Base-by-base conservation (phyloP, 192 early-diverging fungal species). In the Phycomyces blakesleeanus region DNA sequence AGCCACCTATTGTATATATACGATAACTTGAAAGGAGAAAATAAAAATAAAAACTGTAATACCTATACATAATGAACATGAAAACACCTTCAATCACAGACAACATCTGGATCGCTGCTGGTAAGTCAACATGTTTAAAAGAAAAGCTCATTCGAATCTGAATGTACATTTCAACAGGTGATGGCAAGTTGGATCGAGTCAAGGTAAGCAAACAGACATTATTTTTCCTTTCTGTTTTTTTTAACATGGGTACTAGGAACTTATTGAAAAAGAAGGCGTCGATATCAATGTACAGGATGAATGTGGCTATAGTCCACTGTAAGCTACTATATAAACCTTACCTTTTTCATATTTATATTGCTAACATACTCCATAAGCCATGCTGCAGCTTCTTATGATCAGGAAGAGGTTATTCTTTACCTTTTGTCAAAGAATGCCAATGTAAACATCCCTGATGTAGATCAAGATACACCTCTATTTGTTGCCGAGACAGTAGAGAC, bases 381-480 rank as follows among this genome's bases (percentile, higher is more conserved):
- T 73, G 92, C 92, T 5, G 92, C 93, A 10, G 76, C 82, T 3
- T 90, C 92, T 21, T 94, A 91, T 70, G 83, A 74, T 51, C 88
- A 89, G 62, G 44, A 76, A 9, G 78, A 86, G 9, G 61, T 93
- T 18, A 69, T 93, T n/a, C 56, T 81, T 51, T 88, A 86, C 41
- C 69, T 95, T 25, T 64, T 92, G 7, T 69, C 67, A 6, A 75
- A 82, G 2, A 80, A 84, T 16, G 88, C 81, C 52, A 69, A 93
- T 51, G 76, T 89, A 27, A 86, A 91, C 67, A 75, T 93, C 34
- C 72, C 72, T 22, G 93, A 95, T 68, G 55, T 73, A 16, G 93
- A 95, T 21, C 85, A 88, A 41, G 93, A 95, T 63, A 92, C 91
- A 24, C 91, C 91, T 6, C 76, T 95, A 40, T 90, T 87, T 63